phyloP scores from a whole-genome alignment of 2,329 filamentous ascomycete species.

The Teratosphaeria viscida region DNA sequence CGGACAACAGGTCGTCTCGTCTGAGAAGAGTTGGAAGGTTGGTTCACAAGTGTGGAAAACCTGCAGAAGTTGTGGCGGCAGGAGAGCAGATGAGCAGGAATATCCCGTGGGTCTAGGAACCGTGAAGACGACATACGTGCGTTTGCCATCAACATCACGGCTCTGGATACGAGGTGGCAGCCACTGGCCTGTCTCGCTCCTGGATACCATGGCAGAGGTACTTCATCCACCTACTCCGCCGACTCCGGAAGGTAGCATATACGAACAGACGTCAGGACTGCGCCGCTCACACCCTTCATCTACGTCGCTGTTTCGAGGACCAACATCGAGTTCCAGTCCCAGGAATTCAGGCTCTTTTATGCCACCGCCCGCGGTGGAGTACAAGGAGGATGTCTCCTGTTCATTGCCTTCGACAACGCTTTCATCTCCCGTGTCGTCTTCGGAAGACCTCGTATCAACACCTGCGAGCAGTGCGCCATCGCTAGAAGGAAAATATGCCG shows the following conservation, averaged over 20 bases:
- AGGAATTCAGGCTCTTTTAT: slow-evolving; percentile 2
- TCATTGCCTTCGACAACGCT: not conserved
- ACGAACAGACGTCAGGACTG: slow-evolving; percentile 32
- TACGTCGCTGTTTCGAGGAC: slow-evolving; percentile 33
- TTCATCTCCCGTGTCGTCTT: not conserved
- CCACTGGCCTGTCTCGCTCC: not conserved
- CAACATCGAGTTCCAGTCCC: slow-evolving; percentile 14
- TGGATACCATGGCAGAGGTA: slow-evolving; percentile 32
- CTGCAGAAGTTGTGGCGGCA: not conserved
- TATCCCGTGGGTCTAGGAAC: not conserved
- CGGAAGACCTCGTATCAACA: not conserved
- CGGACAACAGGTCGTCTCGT: not conserved
- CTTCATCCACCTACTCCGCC: slow-evolving; percentile 25
- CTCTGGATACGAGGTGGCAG: not conserved
- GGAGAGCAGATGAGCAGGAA: not conserved
- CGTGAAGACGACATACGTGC: not conserved
- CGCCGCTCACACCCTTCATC: slow-evolving; percentile 32
- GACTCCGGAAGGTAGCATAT: slow-evolving; percentile 32
- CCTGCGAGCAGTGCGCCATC: not conserved
- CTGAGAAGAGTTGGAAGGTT: not conserved
- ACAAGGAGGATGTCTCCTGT: not conserved
- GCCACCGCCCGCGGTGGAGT: not conserved
- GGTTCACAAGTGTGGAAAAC: not conserved
- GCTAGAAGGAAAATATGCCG: not conserved
- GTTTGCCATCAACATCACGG: not conserved